These are phyloP conservation scores for Phaeosphaeria sp. DNA, from an alignment of 2,329 filamentous ascomycete genomes.

Conservation along the genomic window DNA sequence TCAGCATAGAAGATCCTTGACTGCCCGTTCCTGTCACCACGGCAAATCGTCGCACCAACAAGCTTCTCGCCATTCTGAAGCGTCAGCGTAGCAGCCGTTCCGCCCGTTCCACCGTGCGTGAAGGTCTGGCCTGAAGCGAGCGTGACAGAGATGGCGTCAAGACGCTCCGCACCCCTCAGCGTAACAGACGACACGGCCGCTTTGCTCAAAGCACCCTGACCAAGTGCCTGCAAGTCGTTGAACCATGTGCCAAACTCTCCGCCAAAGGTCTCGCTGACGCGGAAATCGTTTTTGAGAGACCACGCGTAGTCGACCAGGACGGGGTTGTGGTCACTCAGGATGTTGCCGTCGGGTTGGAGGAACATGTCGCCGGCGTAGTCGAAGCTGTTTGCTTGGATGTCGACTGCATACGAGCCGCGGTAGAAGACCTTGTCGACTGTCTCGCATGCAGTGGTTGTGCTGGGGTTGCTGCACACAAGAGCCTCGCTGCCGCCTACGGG, in stretches of 20 bases:
- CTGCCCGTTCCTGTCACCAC: conserved; percentile 53
- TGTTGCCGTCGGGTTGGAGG: conserved; percentile 61
- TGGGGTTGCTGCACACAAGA: conserved; percentile 64
- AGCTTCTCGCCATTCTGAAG: conserved; percentile 59
- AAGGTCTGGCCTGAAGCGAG: conserved; percentile 58
- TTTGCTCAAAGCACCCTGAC: conserved; percentile 9
- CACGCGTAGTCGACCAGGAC: conserved; percentile 61
- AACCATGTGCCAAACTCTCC: conserved; percentile 62
- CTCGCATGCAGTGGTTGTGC: conserved; percentile 62
- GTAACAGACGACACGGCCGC: conserved; percentile 49
- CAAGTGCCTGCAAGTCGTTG: conserved; percentile 54
- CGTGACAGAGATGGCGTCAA: conserved; percentile 60
- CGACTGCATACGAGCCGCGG: conserved; percentile 57
- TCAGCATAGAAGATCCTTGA: conserved; percentile 64
- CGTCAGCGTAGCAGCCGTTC: conserved; percentile 51
- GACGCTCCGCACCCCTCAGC: conserved; percentile 56
- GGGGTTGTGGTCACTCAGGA: conserved; percentile 71
- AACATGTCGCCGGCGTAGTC: conserved; percentile 65
- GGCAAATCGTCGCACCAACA: conserved; percentile 58
- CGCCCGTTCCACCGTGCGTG: conserved; percentile 62
- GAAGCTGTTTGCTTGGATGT: conserved; percentile 58
- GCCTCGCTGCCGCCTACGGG: conserved; percentile 34
- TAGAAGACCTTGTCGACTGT: conserved; percentile 72
- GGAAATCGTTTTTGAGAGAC: conserved; percentile 15
- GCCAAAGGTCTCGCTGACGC: conserved; percentile 52